Evolutionary conservation across 331 rosid genomes (phyloP), one percentile per base, ranked within the genome.

Genomic region (Dryas integrifolia): DNA sequence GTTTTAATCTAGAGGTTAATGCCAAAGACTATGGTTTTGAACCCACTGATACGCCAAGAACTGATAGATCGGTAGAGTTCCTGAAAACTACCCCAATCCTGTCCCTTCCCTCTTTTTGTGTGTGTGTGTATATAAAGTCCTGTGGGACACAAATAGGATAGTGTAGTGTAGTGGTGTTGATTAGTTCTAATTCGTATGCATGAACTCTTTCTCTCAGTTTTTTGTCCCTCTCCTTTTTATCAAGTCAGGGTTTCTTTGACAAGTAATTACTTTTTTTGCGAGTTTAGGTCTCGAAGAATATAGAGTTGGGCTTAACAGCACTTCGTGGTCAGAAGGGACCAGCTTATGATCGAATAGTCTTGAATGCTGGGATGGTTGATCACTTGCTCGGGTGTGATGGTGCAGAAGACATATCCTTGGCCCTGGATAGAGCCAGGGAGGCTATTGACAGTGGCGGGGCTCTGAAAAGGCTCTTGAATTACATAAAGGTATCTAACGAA

Each of bases 381-480:
- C 98, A 91, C 83, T 85, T 94, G 85, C 88, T 94, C 74, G 96
- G 98, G 80, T 88, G 86, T 83, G 88, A 85, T 80, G 97, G 98
- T 56, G 96, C 97, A 12, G 92, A 88, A 80, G 96, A 89, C 72
- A 63, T 94, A 75, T 81, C 85, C 5, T 75, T 64, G 0, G 90
- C 98, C 47, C 74, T 94, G 48, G 97, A 88, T 78, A 88, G 97
- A 84, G 96, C 96, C 24, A 84, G 97, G 80, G 98, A 91, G 78
- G 96, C 92, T 74, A 91, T 94, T 73, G 96, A 94, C 85, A 91
- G 97, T 80, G 96, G 98, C 72, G 76, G 85, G 67, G 98, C 97
- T 77, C 86, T 94, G 14, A 87, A 86, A 81, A 88, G 88, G 75
- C 83, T 94, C 57, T 62, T 92, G 41, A 89, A 85, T 61, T 94